Evolutionary conservation across 2,329 filamentous ascomycete genomes (phyloP).

Genomic region (Ophiosphaerella narmari): DNA sequence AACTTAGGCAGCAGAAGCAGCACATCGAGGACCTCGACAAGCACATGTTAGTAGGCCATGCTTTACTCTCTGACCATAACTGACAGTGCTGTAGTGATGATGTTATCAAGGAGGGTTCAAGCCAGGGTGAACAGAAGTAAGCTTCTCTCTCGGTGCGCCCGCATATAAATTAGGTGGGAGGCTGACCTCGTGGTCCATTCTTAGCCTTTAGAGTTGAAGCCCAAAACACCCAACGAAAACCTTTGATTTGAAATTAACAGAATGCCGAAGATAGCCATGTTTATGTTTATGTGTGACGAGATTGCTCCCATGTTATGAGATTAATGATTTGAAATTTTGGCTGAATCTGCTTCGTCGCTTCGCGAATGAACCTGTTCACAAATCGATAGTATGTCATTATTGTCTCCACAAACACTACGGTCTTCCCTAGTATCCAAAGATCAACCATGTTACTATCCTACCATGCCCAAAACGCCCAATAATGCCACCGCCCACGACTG

Average conservation of each 20-base stretch:
- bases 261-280: background rate
- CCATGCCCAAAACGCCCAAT: background rate
- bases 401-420: too few species aligned
- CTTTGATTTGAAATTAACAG: background rate
- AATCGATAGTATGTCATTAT: too few species aligned
- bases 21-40: slow-evolving; percentile 84
- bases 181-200: slow-evolving; percentile 22
- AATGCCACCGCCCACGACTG: background rate
- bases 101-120: slow-evolving; percentile 70
- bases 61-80: background rate
- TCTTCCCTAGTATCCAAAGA: too few species aligned
- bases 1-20: slow-evolving; percentile 74
- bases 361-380: too few species aligned
- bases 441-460: background rate
- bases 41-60: slow-evolving; percentile 70
- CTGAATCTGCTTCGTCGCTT: too few species aligned
- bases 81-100: slow-evolving; percentile 64
- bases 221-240: background rate
- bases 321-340: too few species aligned
- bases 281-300: too few species aligned
- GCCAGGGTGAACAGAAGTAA: slow-evolving; percentile 66
- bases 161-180: slow-evolving; percentile 18
- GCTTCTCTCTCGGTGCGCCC: slow-evolving; percentile 15
- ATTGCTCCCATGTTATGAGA: too few species aligned
- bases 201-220: slow-evolving; percentile 6